Evolutionary conservation across 1,284 basidiomycete genomes (phyloP).

Genomic region (Singerocomus rubriflavus): DNA sequence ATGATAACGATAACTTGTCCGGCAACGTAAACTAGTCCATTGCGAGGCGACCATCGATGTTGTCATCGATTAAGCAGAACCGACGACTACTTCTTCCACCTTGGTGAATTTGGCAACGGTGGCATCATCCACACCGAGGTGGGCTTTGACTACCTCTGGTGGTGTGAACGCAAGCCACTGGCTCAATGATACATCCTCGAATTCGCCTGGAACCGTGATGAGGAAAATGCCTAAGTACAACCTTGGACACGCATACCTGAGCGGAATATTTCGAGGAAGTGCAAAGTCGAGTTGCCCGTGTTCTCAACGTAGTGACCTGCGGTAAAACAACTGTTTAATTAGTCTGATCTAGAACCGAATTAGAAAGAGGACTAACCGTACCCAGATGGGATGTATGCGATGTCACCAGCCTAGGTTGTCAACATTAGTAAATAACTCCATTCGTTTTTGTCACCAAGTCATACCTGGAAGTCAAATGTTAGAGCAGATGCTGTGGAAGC

Average conservation of each 20-base stretch:
- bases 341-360: background rate
- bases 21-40: background rate
- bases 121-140: constrained; percentile 46
- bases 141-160: constrained; percentile 51
- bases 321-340: constrained; percentile 1
- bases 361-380: constrained; percentile 36
- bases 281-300: constrained; percentile 57
- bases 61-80: constrained; percentile 9
- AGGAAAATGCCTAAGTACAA: background rate
- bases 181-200: constrained; percentile 44
- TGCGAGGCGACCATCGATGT: background rate
- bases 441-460: background rate
- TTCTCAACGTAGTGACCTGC: constrained; percentile 69
- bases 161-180: constrained; percentile 59
- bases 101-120: constrained; percentile 39
- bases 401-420: constrained; percentile 48
- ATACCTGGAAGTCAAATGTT: constrained; percentile 44
- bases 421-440: background rate
- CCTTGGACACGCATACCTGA: constrained; percentile 37
- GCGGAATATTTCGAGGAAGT: constrained; percentile 62
- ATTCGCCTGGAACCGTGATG: constrained; percentile 25
- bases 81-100: constrained; percentile 34
- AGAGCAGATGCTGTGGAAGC: constrained; percentile 36
- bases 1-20: background rate
- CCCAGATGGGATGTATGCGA: constrained; percentile 53